Conservation (phyloP, 257 asterid genomes). For the Solanum bulbocastanum region DNA sequence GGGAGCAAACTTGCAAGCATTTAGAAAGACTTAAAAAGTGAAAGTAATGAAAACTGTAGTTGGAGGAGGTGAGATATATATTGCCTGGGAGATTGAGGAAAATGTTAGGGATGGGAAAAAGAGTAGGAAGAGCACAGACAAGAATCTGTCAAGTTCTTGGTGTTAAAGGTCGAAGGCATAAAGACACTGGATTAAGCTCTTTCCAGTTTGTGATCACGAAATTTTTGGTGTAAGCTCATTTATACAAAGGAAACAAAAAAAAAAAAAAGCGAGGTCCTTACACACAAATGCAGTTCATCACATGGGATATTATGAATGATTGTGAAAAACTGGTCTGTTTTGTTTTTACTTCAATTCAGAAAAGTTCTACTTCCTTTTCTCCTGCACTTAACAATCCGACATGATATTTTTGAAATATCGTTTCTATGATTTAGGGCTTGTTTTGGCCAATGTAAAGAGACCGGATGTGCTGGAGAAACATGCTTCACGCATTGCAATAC, state of each 20-base stretch:
- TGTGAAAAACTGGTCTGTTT: not conserved
- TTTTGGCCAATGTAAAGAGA: conserved; percentile 45
- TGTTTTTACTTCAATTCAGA: not conserved
- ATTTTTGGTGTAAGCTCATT: not conserved
- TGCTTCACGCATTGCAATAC: conserved; percentile 55
- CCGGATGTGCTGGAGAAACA: conserved; percentile 58
- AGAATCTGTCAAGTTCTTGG: not conserved
- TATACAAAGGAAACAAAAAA: not conserved
- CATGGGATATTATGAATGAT: not conserved
- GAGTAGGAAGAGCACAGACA: not conserved
- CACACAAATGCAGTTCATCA: not conserved
- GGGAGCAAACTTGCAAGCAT: not conserved
- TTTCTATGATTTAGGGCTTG: conserved; percentile 41
- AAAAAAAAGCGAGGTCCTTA: not conserved
- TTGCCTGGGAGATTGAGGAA: not conserved
- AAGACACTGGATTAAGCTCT: not conserved
- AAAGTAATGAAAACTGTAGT: not conserved
- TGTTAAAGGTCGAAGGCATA: not conserved
- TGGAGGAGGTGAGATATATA: too few species aligned
- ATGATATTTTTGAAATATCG: not conserved
- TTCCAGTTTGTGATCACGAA: not conserved
- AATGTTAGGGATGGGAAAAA: not conserved
- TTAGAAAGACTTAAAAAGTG: not conserved
- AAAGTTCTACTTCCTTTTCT: not conserved
- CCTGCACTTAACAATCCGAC: not conserved